A percentile compares a stretch with the other conserved stretches of the same genome.
phyloP scores from a whole-genome alignment of 805 yeast species.

The Metschnikowia hibisci region DNA sequence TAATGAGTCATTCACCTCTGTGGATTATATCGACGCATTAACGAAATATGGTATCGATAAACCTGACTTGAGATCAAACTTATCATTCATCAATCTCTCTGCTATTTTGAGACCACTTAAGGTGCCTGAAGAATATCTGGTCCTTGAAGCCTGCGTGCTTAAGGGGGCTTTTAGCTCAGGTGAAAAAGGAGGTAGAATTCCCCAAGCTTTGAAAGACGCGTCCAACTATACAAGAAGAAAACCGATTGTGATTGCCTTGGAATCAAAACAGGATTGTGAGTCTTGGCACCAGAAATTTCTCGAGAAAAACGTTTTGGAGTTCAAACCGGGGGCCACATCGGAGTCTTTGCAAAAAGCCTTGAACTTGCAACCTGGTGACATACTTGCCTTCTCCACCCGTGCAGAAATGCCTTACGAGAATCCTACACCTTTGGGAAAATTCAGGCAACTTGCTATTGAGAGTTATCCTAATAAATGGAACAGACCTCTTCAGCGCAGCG shows the following conservation, averaged over 20 bases:
- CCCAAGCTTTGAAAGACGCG: slow-evolving; percentile 37
- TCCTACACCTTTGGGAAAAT: slow-evolving; percentile 90
- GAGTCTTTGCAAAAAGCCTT: slow-evolving; percentile 24
- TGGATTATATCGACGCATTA: slow-evolving; percentile 69
- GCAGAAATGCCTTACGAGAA: slow-evolving; percentile 71
- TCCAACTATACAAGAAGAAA: slow-evolving; percentile 50
- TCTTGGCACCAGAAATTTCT: slow-evolving; percentile 43
- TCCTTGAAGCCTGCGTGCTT: slow-evolving; percentile 71
- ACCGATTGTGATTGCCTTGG: slow-evolving; percentile 56
- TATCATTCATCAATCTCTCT: slow-evolving; percentile 50
- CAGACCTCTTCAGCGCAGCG: slow-evolving; percentile 29
- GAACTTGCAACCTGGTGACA: slow-evolving; percentile 59
- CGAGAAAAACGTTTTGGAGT: slow-evolving; percentile 24
- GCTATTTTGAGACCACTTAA: slow-evolving; percentile 30
- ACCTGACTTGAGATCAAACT: slow-evolving; percentile 75
- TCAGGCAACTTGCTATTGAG: slow-evolving; percentile 69
- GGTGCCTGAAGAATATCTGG: slow-evolving; percentile 48
- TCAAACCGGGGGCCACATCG: slow-evolving; percentile 16
- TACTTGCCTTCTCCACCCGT: slow-evolving; percentile 77
- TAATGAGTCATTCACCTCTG: slow-evolving; percentile 26
- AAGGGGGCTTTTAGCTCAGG: slow-evolving; percentile 40
- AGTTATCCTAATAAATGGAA: slow-evolving; percentile 50
- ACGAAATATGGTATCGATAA: slow-evolving; percentile 83
- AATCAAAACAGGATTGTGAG: slow-evolving; percentile 32
- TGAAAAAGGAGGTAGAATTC: slow-evolving; percentile 23